phyloP scores from a whole-genome alignment of 2,329 filamentous ascomycete genomes.

The Pseudogymnoascus sp. region DNA sequence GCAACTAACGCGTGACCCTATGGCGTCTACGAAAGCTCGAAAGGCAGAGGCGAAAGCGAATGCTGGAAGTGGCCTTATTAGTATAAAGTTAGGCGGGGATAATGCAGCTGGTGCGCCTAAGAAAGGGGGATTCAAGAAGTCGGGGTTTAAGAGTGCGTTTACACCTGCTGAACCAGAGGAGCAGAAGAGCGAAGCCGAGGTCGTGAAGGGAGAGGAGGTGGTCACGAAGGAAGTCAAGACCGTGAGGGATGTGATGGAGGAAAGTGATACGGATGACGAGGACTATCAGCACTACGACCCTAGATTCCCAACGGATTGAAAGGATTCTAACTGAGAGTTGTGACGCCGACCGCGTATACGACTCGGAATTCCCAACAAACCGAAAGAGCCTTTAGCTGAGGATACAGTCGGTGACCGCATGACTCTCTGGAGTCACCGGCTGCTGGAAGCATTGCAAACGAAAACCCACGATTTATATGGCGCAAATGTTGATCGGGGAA shows the following conservation, averaged over 20 bases:
- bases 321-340: conserved; percentile 1
- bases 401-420: neutral
- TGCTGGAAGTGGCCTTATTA: conserved; percentile 52
- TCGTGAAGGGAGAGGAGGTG: conserved; percentile 23
- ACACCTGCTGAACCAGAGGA: conserved; percentile 43
- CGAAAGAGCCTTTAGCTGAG: neutral
- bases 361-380: neutral
- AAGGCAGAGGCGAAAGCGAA: conserved; percentile 65
- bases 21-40: conserved; percentile 57
- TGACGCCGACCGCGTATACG: neutral
- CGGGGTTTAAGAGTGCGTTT: conserved; percentile 75
- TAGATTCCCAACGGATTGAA: conserved; percentile 53
- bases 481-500: neutral
- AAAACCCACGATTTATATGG: neutral
- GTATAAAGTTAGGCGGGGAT: conserved; percentile 53
- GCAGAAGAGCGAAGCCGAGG: conserved; percentile 28
- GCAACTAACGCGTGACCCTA: conserved; percentile 68
- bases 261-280: conserved; percentile 64
- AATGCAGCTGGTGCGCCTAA: conserved; percentile 47
- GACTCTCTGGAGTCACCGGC: neutral
- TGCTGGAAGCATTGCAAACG: neutral
- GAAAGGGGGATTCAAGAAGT: conserved; percentile 71
- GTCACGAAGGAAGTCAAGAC: conserved; percentile 25
- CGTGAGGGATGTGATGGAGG: conserved; percentile 28
- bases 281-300: conserved; percentile 65